Evolutionary conservation across 2,329 filamentous ascomycete genomes (phyloP).

Genomic region (Penicillium carneum): DNA sequence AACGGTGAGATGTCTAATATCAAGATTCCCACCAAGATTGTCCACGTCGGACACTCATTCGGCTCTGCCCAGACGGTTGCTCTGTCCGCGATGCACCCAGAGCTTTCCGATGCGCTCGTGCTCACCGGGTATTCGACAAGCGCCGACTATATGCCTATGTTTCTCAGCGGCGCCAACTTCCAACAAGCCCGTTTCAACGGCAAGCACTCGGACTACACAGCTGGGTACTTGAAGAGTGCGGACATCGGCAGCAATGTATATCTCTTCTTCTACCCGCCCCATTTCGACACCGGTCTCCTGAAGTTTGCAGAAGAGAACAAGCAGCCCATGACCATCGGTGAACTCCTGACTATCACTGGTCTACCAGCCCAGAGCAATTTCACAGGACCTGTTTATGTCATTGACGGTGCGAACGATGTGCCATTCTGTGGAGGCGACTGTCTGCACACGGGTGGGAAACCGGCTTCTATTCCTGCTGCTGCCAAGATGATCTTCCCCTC

Average conservation of each 20-base stretch:
- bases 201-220: slow-evolving; percentile 29
- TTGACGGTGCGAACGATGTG: slow-evolving; percentile 34
- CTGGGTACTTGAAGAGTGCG: slow-evolving; percentile 35
- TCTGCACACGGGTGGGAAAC: slow-evolving; percentile 29
- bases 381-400: slow-evolving; percentile 36
- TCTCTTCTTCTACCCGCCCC: slow-evolving; percentile 25
- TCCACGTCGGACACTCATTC: slow-evolving; percentile 50
- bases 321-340: slow-evolving; percentile 38
- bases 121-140: slow-evolving; percentile 50
- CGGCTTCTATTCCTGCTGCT: slow-evolving; percentile 23
- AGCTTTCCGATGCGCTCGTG: slow-evolving; percentile 49
- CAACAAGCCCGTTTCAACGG: slow-evolving; percentile 29
- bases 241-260: slow-evolving; percentile 27
- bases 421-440: slow-evolving; percentile 41
- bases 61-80: slow-evolving; percentile 46
- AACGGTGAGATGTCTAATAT: slow-evolving; percentile 44
- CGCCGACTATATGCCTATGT: slow-evolving; percentile 27
- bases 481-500: slow-evolving; percentile 29
- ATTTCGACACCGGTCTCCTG: slow-evolving; percentile 29
- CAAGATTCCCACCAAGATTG: slow-evolving; percentile 43
- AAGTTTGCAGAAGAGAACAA: slow-evolving; percentile 33
- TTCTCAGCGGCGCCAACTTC: slow-evolving; percentile 31
- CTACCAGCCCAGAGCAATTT: slow-evolving; percentile 26
- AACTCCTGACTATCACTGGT: slow-evolving; percentile 34
- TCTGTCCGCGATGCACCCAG: slow-evolving; percentile 43